Base-by-base conservation (phyloP, 78 protist genomes). In the Dictyostelium purpureum region DNA sequence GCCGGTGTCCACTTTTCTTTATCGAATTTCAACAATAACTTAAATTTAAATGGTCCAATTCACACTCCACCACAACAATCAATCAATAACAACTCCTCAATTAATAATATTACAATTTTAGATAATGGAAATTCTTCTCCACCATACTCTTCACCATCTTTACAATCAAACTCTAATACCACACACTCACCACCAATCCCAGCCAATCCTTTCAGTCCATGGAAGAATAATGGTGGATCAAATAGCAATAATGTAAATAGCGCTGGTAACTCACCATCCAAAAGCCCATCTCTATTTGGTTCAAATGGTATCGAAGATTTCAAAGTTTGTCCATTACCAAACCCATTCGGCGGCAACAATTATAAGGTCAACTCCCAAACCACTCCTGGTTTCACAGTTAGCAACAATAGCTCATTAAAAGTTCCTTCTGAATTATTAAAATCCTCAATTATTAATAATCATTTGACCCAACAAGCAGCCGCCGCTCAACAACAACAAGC, bases 381-480 rank as follows among this genome's bases (percentile, higher is more conserved):
- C n/a, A 28, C 19, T 26, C 63, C 80, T 16, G 67, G 74, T 49
- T 54, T 31, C 73, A 70, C 77, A 10, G 40, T 83, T 33, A 28
- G 80, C 0, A 37, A 31, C 31, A 79, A 69, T 69, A 69, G 71
- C 37, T 59, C n/a, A 35, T 49, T 85, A 11, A 85, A 85, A 47
- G 92, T 85, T 7, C 92, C 92, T 26, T 67, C 92, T 21, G 92
- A 85, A 38, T 52, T 85, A 19, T 45, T 85, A 24, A 70, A 85
- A 66, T 26, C 89, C 4, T 59, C 92, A 37, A 69, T 47, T 37
- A 19, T 57, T 33, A 16, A 82, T 37, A 56, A 19, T 56, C 66
- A 81, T 7, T 66, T 21, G 40, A n/a, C 19, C 14, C 73, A 37
- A 52, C 73, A 43, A 43, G 33, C n/a, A 6, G 5, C 31, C 78